Conservation (phyloP, 306 rosid genomes). For the Prunus davidiana region DNA sequence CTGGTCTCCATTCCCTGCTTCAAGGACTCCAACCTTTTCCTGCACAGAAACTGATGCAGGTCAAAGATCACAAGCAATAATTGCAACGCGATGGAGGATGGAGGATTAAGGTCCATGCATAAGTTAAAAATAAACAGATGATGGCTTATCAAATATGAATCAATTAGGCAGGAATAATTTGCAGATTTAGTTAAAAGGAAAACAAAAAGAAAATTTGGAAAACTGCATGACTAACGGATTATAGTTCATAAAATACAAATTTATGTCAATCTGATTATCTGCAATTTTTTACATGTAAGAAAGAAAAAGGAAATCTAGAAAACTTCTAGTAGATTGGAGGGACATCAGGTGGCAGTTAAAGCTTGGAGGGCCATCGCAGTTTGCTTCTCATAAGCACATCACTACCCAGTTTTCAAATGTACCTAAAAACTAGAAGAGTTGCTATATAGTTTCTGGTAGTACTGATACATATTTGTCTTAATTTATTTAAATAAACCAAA, state of each 20-base stretch:
- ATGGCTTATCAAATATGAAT: background rate
- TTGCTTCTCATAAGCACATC: background rate
- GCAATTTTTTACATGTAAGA: too few species aligned
- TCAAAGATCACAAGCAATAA: constrained; percentile 13
- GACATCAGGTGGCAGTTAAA: too few species aligned
- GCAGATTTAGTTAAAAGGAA: background rate
- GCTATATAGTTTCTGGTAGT: background rate
- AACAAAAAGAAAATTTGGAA: background rate
- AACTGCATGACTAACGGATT: background rate
- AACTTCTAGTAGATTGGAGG: background rate
- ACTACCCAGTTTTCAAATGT: background rate
- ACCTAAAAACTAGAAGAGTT: background rate
- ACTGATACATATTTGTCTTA: background rate
- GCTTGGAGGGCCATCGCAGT: background rate
- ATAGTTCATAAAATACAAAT: background rate
- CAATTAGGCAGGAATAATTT: background rate
- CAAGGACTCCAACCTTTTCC: constrained; percentile 72
- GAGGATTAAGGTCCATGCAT: background rate
- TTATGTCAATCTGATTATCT: background rate
- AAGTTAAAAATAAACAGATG: background rate
- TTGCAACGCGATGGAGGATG: background rate
- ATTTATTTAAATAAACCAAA: background rate
- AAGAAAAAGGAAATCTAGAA: background rate
- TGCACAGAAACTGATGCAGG: constrained; percentile 32
- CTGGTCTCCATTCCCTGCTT: constrained; percentile 68